These are phyloP conservation scores for Diddensiella transvaalensis DNA, from an alignment of 805 yeast genomes.

Conservation along the genomic window DNA sequence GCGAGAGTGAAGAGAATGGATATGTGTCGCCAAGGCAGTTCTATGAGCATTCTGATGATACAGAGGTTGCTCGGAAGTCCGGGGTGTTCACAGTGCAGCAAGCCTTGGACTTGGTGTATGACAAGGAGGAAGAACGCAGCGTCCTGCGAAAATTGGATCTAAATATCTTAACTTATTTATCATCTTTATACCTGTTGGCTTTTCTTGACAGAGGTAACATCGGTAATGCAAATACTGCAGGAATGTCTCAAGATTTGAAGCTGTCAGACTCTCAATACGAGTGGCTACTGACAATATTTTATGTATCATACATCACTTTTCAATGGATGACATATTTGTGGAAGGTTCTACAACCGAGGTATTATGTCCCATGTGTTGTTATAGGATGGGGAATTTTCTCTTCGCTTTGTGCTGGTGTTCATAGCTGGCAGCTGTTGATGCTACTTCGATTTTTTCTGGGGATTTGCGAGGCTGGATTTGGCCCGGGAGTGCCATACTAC, in stretches of 20 bases:
- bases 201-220: slow-evolving; percentile 52
- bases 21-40: no score
- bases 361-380: slow-evolving; percentile 47
- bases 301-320: slow-evolving; percentile 47
- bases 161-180: slow-evolving; percentile 44
- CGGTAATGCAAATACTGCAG: slow-evolving; percentile 53
- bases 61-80: no score
- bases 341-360: slow-evolving; percentile 42
- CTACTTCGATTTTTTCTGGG: slow-evolving; percentile 47
- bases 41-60: no score
- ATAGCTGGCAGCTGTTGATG: slow-evolving; percentile 41
- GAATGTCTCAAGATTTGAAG: slow-evolving; percentile 42
- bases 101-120: slow-evolving; percentile 16
- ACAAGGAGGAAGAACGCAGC: slow-evolving; percentile 22
- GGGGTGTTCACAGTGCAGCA: neutral
- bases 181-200: slow-evolving; percentile 45
- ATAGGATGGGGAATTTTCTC: slow-evolving; percentile 49
- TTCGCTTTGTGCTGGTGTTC: slow-evolving; percentile 47
- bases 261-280: slow-evolving; percentile 43
- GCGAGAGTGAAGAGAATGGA: no score
- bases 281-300: slow-evolving; percentile 44
- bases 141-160: slow-evolving; percentile 40
- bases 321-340: slow-evolving; percentile 47
- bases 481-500: slow-evolving; percentile 33
- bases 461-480: slow-evolving; percentile 33